Evolutionary conservation across 2,329 filamentous ascomycete species (phyloP).

Genomic region (Ilyonectria robusta): DNA sequence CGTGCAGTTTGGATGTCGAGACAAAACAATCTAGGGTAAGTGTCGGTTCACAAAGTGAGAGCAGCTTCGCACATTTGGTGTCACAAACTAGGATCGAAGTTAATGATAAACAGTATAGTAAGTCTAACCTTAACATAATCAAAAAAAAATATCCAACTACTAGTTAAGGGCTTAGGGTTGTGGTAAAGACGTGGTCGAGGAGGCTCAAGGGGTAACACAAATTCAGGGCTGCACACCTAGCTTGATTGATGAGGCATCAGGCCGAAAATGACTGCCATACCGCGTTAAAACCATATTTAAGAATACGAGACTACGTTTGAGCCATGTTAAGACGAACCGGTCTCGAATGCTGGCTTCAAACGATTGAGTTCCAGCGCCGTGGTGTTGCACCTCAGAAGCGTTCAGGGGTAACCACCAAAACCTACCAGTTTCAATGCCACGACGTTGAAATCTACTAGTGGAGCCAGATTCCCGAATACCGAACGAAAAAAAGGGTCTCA

Average conservation of each 20-base stretch:
- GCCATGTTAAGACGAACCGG: too few species aligned
- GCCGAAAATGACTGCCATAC: neutral
- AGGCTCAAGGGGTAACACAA: too few species aligned
- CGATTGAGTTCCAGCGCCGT: neutral
- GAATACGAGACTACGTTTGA: neutral
- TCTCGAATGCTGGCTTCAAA: neutral
- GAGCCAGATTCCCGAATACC: neutral
- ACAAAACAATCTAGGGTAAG: too few species aligned
- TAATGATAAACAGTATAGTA: too few species aligned
- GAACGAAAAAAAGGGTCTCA: conserved; percentile 1
- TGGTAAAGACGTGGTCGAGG: neutral
- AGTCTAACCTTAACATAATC: too few species aligned
- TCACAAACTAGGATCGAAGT: too few species aligned
- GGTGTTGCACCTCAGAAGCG: neutral
- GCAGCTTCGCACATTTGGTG: too few species aligned
- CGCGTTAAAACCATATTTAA: neutral
- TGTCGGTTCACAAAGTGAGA: too few species aligned
- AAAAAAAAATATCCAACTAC: too few species aligned
- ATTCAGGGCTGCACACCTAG: too few species aligned
- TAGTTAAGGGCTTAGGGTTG: neutral
- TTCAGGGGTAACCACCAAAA: neutral
- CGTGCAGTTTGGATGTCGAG: too few species aligned
- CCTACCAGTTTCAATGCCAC: neutral
- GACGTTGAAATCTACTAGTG: conserved; percentile 1
- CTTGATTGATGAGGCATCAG: neutral